Evolutionary conservation across 495 filamentous ascomycete species (phyloP), one percentile per base, ranked within the genome.

Genomic region (Emericellopsis terricola): DNA sequence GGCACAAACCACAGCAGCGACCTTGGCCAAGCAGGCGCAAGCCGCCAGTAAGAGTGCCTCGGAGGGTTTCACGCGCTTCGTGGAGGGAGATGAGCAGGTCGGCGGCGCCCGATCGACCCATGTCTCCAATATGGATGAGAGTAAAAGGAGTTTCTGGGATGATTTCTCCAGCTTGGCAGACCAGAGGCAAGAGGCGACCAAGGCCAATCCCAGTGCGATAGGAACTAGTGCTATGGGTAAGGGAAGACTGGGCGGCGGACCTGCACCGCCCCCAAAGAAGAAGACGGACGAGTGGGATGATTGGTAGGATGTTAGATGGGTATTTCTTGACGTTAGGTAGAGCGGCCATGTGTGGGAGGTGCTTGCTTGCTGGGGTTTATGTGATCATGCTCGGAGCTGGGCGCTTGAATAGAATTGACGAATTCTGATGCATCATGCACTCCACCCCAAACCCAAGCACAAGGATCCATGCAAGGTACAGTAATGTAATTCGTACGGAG

Each of bases 91-190:
- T 8, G 42, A 53, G n/a, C 53, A 49, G 14, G 51, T 52, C 31
- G 39, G 38, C 8, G 42, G 50, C 21, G 45, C 50, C 19, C 57
- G 57, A 8, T 6, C 23, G 6, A 26, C 6, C 6, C 23, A 6
- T 6, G 6, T 6, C 23, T 6, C 6, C 6, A 26, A 26, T 11
- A 45, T 55, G 20, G 60, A 68, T 45, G 57, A 65, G 68, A 79
- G 45, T 68, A 80, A 75, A 51, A 72, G 75, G 41, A 79, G 81
- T 26, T 97, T 97, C 55, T 97, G 89, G 91, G 91, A 96, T 55
- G 68, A 72, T 15, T 68, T 86, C 38, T 68, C 71, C 0, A 55
- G 51, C 23, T 52, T 63, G 16, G 66, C 70, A 2, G 58, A 68
- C 36, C 56, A 61, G 21, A 47, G 50, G 44, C 7, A 50, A 43